A percentile compares a stretch with the other conserved stretches of the same genome.
phyloP scores from a whole-genome alignment of 1,284 basidiomycete genomes.

The Trametes versicolor region DNA sequence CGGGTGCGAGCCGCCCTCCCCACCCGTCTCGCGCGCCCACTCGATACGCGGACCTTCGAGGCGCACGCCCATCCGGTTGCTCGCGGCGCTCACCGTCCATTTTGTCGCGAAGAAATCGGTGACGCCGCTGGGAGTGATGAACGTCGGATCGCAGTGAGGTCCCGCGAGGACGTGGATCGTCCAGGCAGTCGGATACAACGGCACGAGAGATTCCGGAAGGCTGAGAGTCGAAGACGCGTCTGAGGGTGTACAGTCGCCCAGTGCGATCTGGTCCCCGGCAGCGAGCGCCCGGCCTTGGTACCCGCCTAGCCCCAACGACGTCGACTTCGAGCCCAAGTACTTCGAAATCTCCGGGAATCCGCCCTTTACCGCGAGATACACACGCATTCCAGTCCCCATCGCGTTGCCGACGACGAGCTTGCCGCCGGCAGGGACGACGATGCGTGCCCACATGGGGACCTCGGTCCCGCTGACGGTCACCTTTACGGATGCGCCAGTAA shows the following conservation, averaged over 20 bases:
- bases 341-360: slow-evolving; percentile 67
- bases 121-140: slow-evolving; percentile 59
- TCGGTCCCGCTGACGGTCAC: slow-evolving; percentile 54
- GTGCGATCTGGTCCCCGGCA: slow-evolving; percentile 54
- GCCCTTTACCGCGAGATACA: slow-evolving; percentile 66
- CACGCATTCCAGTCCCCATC: slow-evolving; percentile 53
- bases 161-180: slow-evolving; percentile 65
- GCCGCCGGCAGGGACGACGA: slow-evolving; percentile 56
- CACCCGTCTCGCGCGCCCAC: slow-evolving; percentile 71
- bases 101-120: slow-evolving; percentile 55
- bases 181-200: slow-evolving; percentile 61
- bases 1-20: slow-evolving; percentile 78
- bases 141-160: slow-evolving; percentile 71
- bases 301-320: slow-evolving; percentile 69
- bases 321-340: slow-evolving; percentile 72
- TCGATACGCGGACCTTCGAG: slow-evolving; percentile 57
- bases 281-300: slow-evolving; percentile 69
- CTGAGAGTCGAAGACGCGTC: slow-evolving; percentile 18
- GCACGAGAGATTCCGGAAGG: slow-evolving; percentile 47
- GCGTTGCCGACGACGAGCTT: slow-evolving; percentile 53
- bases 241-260: slow-evolving; percentile 46
- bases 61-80: slow-evolving; percentile 70
- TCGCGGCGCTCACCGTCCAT: slow-evolving; percentile 65
- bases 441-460: slow-evolving; percentile 58
- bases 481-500: slow-evolving; percentile 62